Base-by-base conservation (phyloP, 2,329 filamentous ascomycete genomes). In the Xylariaceae sp. region DNA sequence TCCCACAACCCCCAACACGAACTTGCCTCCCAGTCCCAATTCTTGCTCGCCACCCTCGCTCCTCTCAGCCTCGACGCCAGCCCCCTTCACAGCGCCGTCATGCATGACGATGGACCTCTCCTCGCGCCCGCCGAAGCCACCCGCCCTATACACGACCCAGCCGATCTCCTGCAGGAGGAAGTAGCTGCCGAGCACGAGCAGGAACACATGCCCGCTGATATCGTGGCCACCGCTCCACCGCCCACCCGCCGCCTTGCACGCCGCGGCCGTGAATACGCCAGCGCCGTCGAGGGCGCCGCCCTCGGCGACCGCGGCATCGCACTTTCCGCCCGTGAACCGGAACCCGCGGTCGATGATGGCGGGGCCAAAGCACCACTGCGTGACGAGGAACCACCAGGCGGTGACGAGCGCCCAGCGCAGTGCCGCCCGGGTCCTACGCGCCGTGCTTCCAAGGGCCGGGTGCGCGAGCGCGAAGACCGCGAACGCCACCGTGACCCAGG, bases 311-410 rank as follows among this genome's bases (percentile, higher is more conserved):
- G 79, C 78, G 14, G 85, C 66, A 70, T 91, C 86, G 72, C 95
- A 99, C 67, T 83, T 84, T 1, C 95, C 95, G 2, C 95, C 95
- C 0, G 91, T 96, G 73, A 91, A 83, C n/a, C 86, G 80, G 72
- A 98, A 99, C 2, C 89, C 86, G 54, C 93, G 88, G 72, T 99
- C 95, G 66, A 98, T 93, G 47, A 99, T 79, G 19, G 92, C 82
- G 2, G 95, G 87, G 0, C 95, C 95, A 68, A 99, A 97, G 73
- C 87, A 98, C 95, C 95, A 98, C 78, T 98, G 95, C 62, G 95
- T 99, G 18, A 95, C 87, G 40, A 91, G 76, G 42, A 91, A 79
- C 95, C 95, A 99, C 74, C 87, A 88, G 1, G 75, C 67, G 7
- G 95, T 98, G 0, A 91, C 84, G 7, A 88, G 75, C 0, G 63